These are phyloP conservation scores for Thyridium curvatum DNA, from an alignment of 2,329 filamentous ascomycete species.

Conservation along the genomic window DNA sequence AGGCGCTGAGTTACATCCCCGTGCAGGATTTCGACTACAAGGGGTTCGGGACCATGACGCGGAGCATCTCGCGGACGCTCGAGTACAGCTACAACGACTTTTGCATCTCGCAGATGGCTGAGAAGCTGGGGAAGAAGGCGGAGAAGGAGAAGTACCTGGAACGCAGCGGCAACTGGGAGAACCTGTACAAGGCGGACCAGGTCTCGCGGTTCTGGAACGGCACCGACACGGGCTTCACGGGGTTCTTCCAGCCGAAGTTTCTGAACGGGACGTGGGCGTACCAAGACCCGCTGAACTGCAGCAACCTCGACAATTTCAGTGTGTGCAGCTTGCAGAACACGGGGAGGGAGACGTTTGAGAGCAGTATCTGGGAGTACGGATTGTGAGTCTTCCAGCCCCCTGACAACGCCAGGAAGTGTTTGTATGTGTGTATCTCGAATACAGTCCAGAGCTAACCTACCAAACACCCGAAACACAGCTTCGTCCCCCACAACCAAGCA, in stretches of 20 bases:
- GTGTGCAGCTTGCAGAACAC: conserved; percentile 55
- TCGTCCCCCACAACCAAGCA: conserved; percentile 47
- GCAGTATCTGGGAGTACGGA: conserved; percentile 65
- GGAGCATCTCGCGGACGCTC: conserved; percentile 65
- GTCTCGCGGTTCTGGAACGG: conserved; percentile 45
- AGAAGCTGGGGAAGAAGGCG: conserved; percentile 41
- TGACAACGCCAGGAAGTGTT: not conserved
- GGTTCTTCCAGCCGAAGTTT: conserved; percentile 65
- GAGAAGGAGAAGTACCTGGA: conserved; percentile 55
- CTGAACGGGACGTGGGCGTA: conserved; percentile 62
- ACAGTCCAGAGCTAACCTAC: too few species aligned
- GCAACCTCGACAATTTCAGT: conserved; percentile 44
- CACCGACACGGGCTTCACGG: conserved; percentile 56
- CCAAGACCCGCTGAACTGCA: conserved; percentile 63
- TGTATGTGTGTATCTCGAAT: too few species aligned
- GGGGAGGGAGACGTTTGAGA: conserved; percentile 66
- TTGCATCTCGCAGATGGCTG: conserved; percentile 58
- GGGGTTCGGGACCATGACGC: conserved; percentile 63
- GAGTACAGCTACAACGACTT: conserved; percentile 79
- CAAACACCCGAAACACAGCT: conserved; percentile 20
- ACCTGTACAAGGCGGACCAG: conserved; percentile 57
- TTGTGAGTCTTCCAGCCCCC: conserved; percentile 41
- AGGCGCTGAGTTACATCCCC: conserved; percentile 64
- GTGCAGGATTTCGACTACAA: conserved; percentile 59
- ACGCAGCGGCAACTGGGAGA: conserved; percentile 60